phyloP scores from a whole-genome alignment of 306 rosid species.

The Cucurbita pepo region DNA sequence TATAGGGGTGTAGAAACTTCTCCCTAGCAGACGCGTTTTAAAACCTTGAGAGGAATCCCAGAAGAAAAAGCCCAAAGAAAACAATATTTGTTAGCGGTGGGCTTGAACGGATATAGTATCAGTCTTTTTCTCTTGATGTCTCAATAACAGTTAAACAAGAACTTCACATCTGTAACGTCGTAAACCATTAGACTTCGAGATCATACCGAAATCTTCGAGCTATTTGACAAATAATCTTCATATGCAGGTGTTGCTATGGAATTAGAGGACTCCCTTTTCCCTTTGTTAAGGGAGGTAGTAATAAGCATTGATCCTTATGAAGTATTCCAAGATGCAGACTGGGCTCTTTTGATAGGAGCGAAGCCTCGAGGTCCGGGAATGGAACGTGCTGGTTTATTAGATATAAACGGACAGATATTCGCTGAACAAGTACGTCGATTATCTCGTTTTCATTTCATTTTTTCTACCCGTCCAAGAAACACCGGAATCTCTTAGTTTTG shows the following conservation, averaged over 20 bases:
- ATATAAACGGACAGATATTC: conserved; percentile 77
- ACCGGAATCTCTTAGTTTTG: conserved; percentile 2
- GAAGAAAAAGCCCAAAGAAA: too few relatives aligned
- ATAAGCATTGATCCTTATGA: conserved; percentile 83
- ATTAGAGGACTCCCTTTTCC: conserved; percentile 86
- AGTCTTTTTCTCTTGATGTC: neutral
- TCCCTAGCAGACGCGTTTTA: too few relatives aligned
- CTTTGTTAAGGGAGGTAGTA: conserved; percentile 73
- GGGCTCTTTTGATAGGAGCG: conserved; percentile 95
- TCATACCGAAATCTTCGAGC: neutral
- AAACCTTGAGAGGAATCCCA: too few relatives aligned
- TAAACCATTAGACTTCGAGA: neutral
- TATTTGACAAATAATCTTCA: neutral
- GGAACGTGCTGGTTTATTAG: conserved; percentile 81
- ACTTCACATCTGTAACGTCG: neutral
- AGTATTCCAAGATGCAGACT: conserved; percentile 87
- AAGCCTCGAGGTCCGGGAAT: conserved; percentile 98
- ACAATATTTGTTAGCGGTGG: too few relatives aligned
- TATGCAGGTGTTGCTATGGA: conserved; percentile 95
- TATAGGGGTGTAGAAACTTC: too few relatives aligned
- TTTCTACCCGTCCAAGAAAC: neutral
- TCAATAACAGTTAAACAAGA: neutral
- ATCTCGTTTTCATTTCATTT: neutral
- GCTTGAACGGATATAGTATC: neutral
- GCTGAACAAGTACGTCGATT: conserved; percentile 51